Conservation (phyloP, 2,329 filamentous ascomycete species). For the Dactylonectria macrodidyma region DNA sequence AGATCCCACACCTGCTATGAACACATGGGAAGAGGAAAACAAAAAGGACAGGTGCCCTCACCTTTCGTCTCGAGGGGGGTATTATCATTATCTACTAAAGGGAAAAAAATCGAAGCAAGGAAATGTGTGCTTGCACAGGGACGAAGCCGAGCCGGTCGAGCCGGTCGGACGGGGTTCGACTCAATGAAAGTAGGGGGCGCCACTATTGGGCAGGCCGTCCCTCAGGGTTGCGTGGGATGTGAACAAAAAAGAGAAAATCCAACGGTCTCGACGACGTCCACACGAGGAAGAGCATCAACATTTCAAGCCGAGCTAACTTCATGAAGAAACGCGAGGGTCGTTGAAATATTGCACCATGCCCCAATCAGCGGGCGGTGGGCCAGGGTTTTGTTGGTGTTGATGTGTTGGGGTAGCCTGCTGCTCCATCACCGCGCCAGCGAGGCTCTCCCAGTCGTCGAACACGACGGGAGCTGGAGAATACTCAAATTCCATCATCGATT, state of each 20-base stretch:
- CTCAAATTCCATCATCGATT: constrained; percentile 61
- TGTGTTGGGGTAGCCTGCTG: constrained; percentile 47
- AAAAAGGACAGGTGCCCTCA: constrained; percentile 45
- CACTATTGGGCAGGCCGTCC: constrained; percentile 19
- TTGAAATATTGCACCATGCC: constrained; percentile 55
- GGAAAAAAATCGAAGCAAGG: constrained; percentile 35
- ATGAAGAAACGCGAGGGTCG: constrained; percentile 52
- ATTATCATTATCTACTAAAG: constrained; percentile 54
- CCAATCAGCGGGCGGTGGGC: constrained; percentile 45
- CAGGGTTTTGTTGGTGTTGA: constrained; percentile 44
- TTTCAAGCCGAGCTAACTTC: constrained; percentile 29
- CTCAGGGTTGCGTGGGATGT: constrained; percentile 3
- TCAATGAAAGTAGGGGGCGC: constrained; percentile 39
- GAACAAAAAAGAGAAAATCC: constrained; percentile 28
- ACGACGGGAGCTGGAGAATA: constrained; percentile 56
- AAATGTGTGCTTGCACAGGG: constrained; percentile 37
- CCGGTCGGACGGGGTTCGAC: constrained; percentile 31
- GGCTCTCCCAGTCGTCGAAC: constrained; percentile 60
- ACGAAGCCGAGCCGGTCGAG: constrained; percentile 28
- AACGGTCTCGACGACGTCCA: constrained; percentile 39
- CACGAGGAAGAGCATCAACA: constrained; percentile 35
- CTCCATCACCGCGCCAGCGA: constrained; percentile 54
- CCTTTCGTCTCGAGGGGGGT: constrained; percentile 49
- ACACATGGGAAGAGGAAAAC: constrained; percentile 39
- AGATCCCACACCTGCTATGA: constrained; percentile 43